phyloP scores from a whole-genome alignment of 2,329 filamentous ascomycete genomes.

The Cercospora berteroae region DNA sequence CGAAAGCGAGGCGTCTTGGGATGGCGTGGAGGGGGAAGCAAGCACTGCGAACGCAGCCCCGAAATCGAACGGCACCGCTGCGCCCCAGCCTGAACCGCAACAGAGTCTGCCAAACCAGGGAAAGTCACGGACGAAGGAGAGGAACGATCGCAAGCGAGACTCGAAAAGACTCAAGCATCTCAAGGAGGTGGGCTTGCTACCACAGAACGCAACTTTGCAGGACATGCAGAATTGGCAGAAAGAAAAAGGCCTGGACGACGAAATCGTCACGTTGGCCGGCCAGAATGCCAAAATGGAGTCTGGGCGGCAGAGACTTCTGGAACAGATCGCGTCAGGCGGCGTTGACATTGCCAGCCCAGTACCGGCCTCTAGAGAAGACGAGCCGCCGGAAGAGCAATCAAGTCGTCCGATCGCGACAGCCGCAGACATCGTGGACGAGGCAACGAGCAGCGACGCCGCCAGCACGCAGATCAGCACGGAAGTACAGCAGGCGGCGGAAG shows the following conservation, averaged over 20 bases:
- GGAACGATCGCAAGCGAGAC: constrained; percentile 56
- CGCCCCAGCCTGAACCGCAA: not conserved
- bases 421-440: not conserved
- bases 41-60: not conserved
- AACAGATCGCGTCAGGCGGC: constrained; percentile 21
- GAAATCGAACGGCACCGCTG: not conserved
- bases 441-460: constrained; percentile 2
- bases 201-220: constrained; percentile 50
- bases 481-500: constrained; percentile 24
- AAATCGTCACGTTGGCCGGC: not conserved
- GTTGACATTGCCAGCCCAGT: constrained; percentile 7
- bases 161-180: constrained; percentile 52
- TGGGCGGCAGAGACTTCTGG: constrained; percentile 18
- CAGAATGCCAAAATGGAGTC: constrained; percentile 13
- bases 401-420: not conserved
- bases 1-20: constrained; percentile 24
- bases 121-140: constrained; percentile 50
- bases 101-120: constrained; percentile 40
- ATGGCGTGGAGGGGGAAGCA: constrained; percentile 19
- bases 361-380: constrained; percentile 2
- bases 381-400: constrained; percentile 10
- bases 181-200: constrained; percentile 55
- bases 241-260: constrained; percentile 10
- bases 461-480: constrained; percentile 16
- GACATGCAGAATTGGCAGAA: constrained; percentile 43